Evolutionary conservation across 768 basidiomycete genomes (phyloP).

Genomic region (Tubosaeta sp.): DNA sequence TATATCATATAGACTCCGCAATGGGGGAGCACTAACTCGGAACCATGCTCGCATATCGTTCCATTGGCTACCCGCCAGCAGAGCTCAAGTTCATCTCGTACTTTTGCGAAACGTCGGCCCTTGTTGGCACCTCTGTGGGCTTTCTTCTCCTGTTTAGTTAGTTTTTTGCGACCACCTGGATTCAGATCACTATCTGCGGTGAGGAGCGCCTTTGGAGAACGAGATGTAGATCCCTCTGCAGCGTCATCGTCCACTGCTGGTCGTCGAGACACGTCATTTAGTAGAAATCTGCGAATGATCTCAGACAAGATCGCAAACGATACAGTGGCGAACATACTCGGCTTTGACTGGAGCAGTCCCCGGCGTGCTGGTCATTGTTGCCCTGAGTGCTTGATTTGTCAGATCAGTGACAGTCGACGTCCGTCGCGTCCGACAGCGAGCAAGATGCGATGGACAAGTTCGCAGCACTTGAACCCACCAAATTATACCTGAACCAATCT

Average conservation of each 20-base stretch:
- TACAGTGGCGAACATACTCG: constrained; percentile 35
- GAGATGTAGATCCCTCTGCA: constrained; percentile 55
- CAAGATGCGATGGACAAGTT: constrained; percentile 71
- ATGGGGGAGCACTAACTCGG: constrained; percentile 40
- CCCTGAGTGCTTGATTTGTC: not conserved
- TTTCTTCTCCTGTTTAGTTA: constrained; percentile 66
- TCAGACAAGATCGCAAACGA: not conserved
- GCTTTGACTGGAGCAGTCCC: constrained; percentile 53
- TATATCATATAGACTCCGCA: not conserved
- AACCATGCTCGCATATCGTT: constrained; percentile 63
- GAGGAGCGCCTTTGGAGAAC: constrained; percentile 20
- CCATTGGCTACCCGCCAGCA: constrained; percentile 80
- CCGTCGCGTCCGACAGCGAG: constrained; percentile 2
- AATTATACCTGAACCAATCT: constrained; percentile 40
- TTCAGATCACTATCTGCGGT: constrained; percentile 30
- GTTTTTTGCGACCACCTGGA: constrained; percentile 34
- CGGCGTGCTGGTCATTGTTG: constrained; percentile 19
- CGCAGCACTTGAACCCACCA: constrained; percentile 74
- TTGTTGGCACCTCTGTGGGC: constrained; percentile 80
- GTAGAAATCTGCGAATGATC: constrained; percentile 37
- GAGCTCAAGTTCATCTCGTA: constrained; percentile 75
- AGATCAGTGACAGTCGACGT: not conserved
- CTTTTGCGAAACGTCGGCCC: constrained; percentile 69
- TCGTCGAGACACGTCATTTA: constrained; percentile 25
- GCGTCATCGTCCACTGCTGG: constrained; percentile 50